phyloP scores from a whole-genome alignment of 2,329 filamentous ascomycete genomes.

The Aureobasidium vineae region DNA sequence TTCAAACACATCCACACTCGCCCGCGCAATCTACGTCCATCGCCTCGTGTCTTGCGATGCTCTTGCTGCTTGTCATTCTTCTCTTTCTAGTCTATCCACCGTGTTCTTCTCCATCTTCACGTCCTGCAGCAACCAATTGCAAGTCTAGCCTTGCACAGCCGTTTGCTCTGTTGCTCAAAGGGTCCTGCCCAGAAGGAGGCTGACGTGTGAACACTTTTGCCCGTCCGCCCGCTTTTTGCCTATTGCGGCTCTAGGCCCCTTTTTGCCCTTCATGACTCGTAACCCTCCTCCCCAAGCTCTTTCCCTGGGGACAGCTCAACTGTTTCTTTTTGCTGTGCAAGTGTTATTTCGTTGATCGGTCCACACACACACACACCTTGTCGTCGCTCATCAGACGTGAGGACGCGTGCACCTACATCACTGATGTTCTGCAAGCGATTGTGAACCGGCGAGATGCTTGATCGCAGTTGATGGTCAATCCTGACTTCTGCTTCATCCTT shows the following conservation, averaged over 20 bases:
- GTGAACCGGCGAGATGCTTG: not conserved
- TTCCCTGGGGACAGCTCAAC: not conserved
- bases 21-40: not conserved
- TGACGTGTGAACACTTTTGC: constrained; percentile 24
- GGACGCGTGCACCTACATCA: constrained; percentile 9
- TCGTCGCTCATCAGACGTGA: not conserved
- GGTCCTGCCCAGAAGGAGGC: constrained; percentile 12
- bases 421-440: not conserved
- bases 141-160: constrained; percentile 6
- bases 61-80: not conserved
- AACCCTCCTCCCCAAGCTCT: not conserved
- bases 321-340: not conserved
- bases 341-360: constrained; percentile 2
- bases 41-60: not conserved
- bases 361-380: not conserved
- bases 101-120: not conserved
- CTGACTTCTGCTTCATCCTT: not conserved
- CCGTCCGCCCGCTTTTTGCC: constrained; percentile 9
- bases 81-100: not conserved
- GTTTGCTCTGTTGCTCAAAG: constrained; percentile 5
- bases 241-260: constrained; percentile 17
- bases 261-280: not conserved
- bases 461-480: not conserved
- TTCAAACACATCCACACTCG: constrained; percentile 1
- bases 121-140: not conserved